phyloP scores from a whole-genome alignment of 352 stramenopile species.

The Phytopythium oedochilum region DNA sequence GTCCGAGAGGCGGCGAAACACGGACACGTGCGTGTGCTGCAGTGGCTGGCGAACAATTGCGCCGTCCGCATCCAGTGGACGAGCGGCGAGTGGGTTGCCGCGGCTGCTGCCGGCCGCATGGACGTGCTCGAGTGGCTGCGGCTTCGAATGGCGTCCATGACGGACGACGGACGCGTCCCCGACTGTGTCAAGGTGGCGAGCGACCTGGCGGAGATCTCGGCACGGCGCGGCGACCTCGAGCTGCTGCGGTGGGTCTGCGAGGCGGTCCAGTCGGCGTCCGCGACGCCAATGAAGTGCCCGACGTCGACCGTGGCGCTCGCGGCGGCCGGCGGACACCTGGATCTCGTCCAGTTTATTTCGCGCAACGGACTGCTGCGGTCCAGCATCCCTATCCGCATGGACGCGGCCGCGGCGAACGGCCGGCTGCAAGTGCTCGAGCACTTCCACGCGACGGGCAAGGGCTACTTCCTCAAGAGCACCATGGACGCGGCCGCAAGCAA shows the following conservation, averaged over 20 bases:
- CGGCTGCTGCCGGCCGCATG: conserved; percentile 5
- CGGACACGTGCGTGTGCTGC: conserved; percentile 20
- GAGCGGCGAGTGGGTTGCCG: conserved; percentile 11
- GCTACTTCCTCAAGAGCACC: background rate
- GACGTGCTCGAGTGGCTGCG: conserved; percentile 14
- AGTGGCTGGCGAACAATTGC: conserved; percentile 15
- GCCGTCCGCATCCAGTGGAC: conserved; percentile 1
- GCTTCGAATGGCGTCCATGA: conserved; percentile 5
- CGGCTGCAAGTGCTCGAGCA: conserved; percentile 12
- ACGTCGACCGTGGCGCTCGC: conserved; percentile 10
- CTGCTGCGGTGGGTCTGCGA: conserved; percentile 12
- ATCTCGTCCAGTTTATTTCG: conserved; percentile 11
- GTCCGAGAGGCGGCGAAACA: conserved; percentile 8
- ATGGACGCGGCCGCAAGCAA: conserved; percentile 12
- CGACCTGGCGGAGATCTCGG: conserved; percentile 3
- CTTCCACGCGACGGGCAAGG: conserved; percentile 2
- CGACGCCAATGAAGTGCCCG: conserved; percentile 8
- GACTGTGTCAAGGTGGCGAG: conserved; percentile 8
- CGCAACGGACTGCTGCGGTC: conserved; percentile 3
- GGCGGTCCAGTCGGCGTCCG: conserved; percentile 4
- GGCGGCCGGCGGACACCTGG: conserved; percentile 9
- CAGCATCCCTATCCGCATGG: conserved; percentile 11
- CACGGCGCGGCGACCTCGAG: conserved; percentile 9
- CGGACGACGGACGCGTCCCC: background rate
- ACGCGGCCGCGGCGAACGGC: conserved; percentile 9